A percentile compares a stretch with the other conserved stretches of the same genome.
These are phyloP conservation scores for Marsdenia floribunda DNA, from an alignment of 257 asterid species.

Conservation along the genomic window DNA sequence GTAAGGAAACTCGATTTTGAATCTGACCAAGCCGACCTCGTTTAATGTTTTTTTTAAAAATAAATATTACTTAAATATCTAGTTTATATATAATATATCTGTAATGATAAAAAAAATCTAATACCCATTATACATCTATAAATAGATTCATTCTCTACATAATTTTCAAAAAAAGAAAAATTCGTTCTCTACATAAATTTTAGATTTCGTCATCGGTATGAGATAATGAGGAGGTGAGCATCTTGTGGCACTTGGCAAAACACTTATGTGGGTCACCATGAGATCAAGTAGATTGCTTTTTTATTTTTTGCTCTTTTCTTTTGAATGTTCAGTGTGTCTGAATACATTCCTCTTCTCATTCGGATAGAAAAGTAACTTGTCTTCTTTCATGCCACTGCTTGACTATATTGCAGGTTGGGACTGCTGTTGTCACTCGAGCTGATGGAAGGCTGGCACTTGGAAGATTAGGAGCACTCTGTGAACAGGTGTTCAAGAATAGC, in stretches of 20 bases:
- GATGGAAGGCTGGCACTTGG: conserved; percentile 94
- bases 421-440: conserved; percentile 71
- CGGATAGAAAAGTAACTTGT: background rate
- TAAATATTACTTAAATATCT: too few relatives aligned
- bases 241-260: background rate
- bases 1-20: too few relatives aligned
- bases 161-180: too few relatives aligned
- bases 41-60: too few relatives aligned
- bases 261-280: background rate
- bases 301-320: background rate
- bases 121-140: too few relatives aligned
- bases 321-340: background rate
- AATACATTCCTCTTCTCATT: background rate
- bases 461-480: conserved; percentile 92
- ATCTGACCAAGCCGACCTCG: too few relatives aligned
- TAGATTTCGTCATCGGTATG: too few relatives aligned
- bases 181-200: too few relatives aligned
- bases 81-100: too few relatives aligned
- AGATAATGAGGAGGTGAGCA: background rate
- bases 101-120: too few relatives aligned
- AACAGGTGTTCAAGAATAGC: conserved; percentile 52
- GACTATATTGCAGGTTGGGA: conserved; percentile 56
- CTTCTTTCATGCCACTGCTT: background rate
- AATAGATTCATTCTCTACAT: too few relatives aligned
- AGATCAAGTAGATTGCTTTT: background rate